phyloP scores from a whole-genome alignment of 139 green algal genomes.

The Marvania coccoides region DNA sequence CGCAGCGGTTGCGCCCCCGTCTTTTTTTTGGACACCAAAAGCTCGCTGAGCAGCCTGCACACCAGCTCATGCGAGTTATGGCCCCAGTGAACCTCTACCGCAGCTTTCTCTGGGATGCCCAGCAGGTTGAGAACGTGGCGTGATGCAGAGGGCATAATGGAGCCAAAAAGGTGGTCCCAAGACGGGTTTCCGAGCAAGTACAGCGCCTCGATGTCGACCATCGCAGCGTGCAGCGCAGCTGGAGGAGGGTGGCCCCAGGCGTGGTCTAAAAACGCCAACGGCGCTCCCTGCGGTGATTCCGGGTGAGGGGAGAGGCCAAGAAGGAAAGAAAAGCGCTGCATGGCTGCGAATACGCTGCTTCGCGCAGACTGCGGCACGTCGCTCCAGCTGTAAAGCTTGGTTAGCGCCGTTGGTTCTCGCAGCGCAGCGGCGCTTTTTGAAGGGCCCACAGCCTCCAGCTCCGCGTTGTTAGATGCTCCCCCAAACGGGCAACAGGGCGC shows the following conservation, averaged over 20 bases:
- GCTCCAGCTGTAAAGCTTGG: slow-evolving; percentile 13
- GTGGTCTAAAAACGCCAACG: slow-evolving; percentile 20
- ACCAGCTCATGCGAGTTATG: slow-evolving; percentile 23
- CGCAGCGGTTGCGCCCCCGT: not conserved
- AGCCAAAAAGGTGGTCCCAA: slow-evolving; percentile 12
- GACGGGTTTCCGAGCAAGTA: slow-evolving; percentile 12
- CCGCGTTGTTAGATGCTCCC: not conserved
- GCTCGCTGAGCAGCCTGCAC: not conserved
- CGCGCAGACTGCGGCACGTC: not conserved
- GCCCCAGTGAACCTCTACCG: slow-evolving; percentile 13
- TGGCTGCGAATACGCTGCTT: not conserved
- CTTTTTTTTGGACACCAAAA: not conserved
- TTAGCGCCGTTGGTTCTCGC: not conserved
- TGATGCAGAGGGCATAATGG: slow-evolving; percentile 5
- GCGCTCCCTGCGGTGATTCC: not conserved
- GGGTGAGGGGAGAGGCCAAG: not conserved
- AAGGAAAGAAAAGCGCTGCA: not conserved
- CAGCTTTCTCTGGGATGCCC: not conserved
- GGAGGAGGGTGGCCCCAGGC: slow-evolving; percentile 14
- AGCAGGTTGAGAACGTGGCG: not conserved
- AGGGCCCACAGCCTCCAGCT: not conserved
- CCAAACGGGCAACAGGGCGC: too few relatives aligned
- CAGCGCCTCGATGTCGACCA: not conserved
- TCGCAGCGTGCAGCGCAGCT: not conserved
- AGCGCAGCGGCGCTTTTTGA: not conserved